Base-by-base conservation (phyloP, 441 rosid genomes). In the Gossypium gossypioides region DNA sequence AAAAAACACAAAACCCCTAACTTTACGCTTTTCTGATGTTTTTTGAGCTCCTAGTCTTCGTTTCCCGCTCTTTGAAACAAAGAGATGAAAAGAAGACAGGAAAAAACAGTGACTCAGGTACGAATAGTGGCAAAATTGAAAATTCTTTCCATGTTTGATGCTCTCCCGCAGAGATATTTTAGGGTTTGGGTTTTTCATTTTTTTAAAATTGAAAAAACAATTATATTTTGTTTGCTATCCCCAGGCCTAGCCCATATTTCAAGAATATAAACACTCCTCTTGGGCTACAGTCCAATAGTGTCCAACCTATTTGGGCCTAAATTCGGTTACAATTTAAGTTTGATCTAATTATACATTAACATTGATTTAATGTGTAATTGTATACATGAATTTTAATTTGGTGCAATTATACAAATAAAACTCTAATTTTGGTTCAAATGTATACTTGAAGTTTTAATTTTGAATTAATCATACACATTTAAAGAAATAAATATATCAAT, bases 61-160 rank as follows among this genome's bases (percentile, higher is more conserved):
- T 68, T 79, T 79, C 81, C 75, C 79, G 78, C 81, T 71, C 59
- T 25, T 42, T 42, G 10, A 42, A 44, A 22, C 32, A 61, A 15
- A 18, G 22, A 0, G 3, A 22, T 7, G 3, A 34, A 2, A 21
- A 27, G 24, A 10, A 32, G n/a, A 29, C 7, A n/a, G 34, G 63
- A 27, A 13, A 58, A 25, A 27, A 4, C 2, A 24, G 9, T 0
- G 62, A 57, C 68, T 59, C 57, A 67, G 46, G 50, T 4, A 42
- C 10, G 22, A 13, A 0, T 10, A 75, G 76, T 75, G 81, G 78
- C 78, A 75, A 15, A 75, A 52, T 51, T 68, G 78, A 37, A 78
- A 78, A 67, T 65, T 65, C 15, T 2, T 5, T 32, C 6, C 21
- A 54, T 24, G 55, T 51, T 25, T 34, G 54, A 13, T 18, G 15